These are phyloP conservation scores for Curvularia hawaiiensis DNA, from an alignment of 2,329 filamentous ascomycete species.

Conservation along the genomic window DNA sequence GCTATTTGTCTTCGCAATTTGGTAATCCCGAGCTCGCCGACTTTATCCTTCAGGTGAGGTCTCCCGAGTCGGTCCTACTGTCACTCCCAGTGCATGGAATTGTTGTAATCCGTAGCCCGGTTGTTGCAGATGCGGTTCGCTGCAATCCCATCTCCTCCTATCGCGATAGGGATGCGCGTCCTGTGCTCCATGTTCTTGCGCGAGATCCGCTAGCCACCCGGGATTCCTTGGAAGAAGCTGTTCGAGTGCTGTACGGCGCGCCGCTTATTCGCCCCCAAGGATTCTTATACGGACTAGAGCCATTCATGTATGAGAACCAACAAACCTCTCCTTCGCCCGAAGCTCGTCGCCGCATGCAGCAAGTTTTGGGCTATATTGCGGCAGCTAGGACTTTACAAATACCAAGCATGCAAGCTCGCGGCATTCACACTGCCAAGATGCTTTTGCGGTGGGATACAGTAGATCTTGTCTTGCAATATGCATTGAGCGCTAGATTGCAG, in stretches of 20 bases:
- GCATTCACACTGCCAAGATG: constrained; percentile 63
- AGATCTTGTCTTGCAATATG: constrained; percentile 65
- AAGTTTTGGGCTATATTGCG: constrained; percentile 65
- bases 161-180: constrained; percentile 33
- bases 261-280: constrained; percentile 35
- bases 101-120: constrained; percentile 43
- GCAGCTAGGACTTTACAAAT: constrained; percentile 65
- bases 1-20: constrained; percentile 42
- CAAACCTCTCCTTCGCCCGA: constrained; percentile 31
- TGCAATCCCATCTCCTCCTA: constrained; percentile 25
- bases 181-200: constrained; percentile 34
- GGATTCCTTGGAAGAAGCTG: constrained; percentile 41
- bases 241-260: constrained; percentile 46
- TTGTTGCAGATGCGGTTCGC: constrained; percentile 39
- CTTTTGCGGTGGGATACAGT: constrained; percentile 68
- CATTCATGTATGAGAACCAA: constrained; percentile 32
- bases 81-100: constrained; percentile 45
- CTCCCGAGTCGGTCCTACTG: constrained; percentile 32
- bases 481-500: constrained; percentile 44
- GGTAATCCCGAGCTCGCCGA: constrained; percentile 46
- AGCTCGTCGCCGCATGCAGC: constrained; percentile 44
- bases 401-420: constrained; percentile 60
- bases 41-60: constrained; percentile 43
- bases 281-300: constrained; percentile 39
- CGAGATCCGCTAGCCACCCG: constrained; percentile 35